phyloP scores from a whole-genome alignment of 345 rosid genomes.

The Syzygium aqueum region DNA sequence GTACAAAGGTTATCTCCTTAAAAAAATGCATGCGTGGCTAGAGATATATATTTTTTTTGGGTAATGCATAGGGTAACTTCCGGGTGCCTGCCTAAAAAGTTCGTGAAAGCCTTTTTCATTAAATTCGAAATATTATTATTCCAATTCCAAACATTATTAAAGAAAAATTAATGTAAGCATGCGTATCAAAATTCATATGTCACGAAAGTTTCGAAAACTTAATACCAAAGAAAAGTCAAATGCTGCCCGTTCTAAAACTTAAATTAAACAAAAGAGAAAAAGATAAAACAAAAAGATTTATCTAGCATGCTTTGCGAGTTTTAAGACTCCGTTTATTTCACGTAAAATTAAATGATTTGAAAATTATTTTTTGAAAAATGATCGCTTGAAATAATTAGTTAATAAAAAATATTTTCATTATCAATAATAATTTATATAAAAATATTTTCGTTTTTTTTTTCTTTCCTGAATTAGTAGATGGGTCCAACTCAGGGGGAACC shows the following conservation, averaged over 20 bases:
- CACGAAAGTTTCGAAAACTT: background rate
- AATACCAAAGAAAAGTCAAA: background rate
- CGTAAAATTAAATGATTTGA: too few relatives aligned
- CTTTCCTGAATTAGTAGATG: background rate
- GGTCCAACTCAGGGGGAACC: background rate
- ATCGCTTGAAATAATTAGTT: background rate
- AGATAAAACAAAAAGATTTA: background rate
- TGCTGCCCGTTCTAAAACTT: background rate
- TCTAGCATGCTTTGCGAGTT: background rate
- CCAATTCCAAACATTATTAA: background rate
- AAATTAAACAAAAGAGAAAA: too few relatives aligned
- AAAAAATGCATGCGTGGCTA: too few relatives aligned
- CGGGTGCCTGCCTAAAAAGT: background rate
- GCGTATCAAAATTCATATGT: background rate
- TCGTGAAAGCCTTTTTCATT: background rate
- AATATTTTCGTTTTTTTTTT: background rate
- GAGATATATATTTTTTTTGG: background rate
- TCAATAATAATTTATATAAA: background rate
- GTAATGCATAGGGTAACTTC: background rate
- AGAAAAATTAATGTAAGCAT: background rate
- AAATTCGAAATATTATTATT: background rate
- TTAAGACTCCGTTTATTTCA: background rate
- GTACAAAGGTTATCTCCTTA: background rate
- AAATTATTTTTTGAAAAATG: accelerated
- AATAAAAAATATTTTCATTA: background rate